Evolutionary conservation across 2,329 filamentous ascomycete genomes (phyloP), one percentile per base, ranked within the genome.

Genomic region (Arthrobotrys iridis): DNA sequence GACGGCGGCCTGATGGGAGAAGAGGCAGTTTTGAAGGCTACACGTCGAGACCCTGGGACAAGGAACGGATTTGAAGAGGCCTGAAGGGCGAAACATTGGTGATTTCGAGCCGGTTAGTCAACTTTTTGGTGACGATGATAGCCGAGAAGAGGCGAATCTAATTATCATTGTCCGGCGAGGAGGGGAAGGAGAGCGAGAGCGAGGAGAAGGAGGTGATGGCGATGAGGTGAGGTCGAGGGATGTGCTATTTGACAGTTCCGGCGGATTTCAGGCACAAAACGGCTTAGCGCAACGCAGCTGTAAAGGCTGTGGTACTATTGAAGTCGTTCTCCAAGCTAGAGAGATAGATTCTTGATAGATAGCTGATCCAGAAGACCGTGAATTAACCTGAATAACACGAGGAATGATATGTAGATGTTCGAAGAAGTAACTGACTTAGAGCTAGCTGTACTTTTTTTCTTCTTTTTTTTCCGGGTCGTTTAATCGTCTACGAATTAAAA

Each of bases 1-100:
- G 15, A 22, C 28, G 15, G 24, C 15, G 1, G 68, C 28, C 57
- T 67, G 46, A 40, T 75, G 71, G 11, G 71, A 75, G 71, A 75
- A 75, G 33, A 75, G 63, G 15, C 71, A 75, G 58, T 75, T 75
- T 2, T 68, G 63, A 0, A 75, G 63, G 11, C 58, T 46, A 37
- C 71, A 75, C 55, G 71, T 64, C 10, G 71, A 65, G 50, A 67
- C 63, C 71, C 20, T 58, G 4, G 71, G 71, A 37, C 71, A 75
- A 22, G 55, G 57, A 1, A 60, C 35, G 37, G 63, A 28, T 26
- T 64, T 75, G 63, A 75, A 75, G 57, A 75, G 71, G 30, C 71
- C 71, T 0, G 57, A 50, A 5, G 71, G 63, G 40, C 71, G 71
- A 18, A 75, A 75, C 71, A 75, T 75, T 48, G 63, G 13, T 22